These are phyloP conservation scores for Pseudogymnoascus destructans DNA, from an alignment of 2,329 filamentous ascomycete genomes.

Conservation along the genomic window DNA sequence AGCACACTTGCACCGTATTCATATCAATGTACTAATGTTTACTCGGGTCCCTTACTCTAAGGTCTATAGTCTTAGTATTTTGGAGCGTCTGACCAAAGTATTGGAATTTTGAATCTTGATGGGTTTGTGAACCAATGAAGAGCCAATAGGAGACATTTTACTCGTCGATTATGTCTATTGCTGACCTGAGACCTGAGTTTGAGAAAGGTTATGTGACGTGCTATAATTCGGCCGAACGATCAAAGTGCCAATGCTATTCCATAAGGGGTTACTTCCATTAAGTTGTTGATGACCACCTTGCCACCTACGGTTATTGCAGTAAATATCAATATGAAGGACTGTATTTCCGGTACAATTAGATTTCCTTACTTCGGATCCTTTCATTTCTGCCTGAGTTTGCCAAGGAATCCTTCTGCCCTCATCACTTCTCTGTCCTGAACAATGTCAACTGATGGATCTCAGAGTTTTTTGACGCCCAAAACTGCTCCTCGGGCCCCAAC, in stretches of 20 bases:
- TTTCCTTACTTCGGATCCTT: not conserved
- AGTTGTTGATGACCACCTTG: not conserved
- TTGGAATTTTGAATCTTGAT: not conserved
- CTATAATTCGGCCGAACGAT: not conserved
- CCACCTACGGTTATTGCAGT: not conserved
- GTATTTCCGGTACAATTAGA: not conserved
- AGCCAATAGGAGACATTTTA: not conserved
- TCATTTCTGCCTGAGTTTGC: not conserved
- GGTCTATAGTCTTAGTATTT: not conserved
- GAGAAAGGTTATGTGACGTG: not conserved
- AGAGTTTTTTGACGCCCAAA: not conserved
- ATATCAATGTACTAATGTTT: not conserved
- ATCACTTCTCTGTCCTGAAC: not conserved
- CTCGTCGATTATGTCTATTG: not conserved
- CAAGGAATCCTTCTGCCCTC: not conserved
- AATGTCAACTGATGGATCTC: not conserved
- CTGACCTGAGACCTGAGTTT: not conserved
- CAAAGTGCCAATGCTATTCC: not conserved
- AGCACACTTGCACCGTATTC: not conserved
- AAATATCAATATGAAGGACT: not conserved
- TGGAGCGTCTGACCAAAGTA: not conserved
- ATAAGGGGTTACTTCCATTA: not conserved
- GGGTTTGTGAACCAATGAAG: not conserved
- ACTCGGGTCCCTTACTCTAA: not conserved
- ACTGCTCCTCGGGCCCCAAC: not conserved